Evolutionary conservation across 257 asterid genomes (phyloP).

Genomic region (Coffea canephora): DNA sequence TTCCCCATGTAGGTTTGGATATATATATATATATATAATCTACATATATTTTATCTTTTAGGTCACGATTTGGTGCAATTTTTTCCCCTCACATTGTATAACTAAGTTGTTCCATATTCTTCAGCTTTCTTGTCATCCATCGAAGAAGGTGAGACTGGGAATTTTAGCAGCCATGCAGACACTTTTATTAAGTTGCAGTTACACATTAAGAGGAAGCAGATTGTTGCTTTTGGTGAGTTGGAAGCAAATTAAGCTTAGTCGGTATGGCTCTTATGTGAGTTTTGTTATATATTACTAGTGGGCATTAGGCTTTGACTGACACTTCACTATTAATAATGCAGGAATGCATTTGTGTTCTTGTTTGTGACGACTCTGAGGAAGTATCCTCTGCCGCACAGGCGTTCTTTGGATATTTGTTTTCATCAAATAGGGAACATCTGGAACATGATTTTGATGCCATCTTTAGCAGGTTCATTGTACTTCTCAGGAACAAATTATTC

Average conservation of each 20-base stretch:
- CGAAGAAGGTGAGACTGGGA: constrained; percentile 68
- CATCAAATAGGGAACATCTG: constrained; percentile 45
- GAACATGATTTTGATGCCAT: constrained; percentile 55
- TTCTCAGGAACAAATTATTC: constrained; percentile 14
- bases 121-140: constrained; percentile 85
- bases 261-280: background rate
- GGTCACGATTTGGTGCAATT: background rate
- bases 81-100: constrained; percentile 1
- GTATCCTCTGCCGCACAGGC: constrained; percentile 69
- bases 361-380: constrained; percentile 76
- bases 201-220: constrained; percentile 75
- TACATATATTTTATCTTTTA: background rate
- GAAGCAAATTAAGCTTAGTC: constrained; percentile 23
- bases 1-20: constrained; percentile 69
- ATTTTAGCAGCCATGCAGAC: constrained; percentile 59
- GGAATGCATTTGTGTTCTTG: constrained; percentile 78
- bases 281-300: background rate
- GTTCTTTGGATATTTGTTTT: constrained; percentile 43
- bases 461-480: constrained; percentile 56
- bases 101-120: constrained; percentile 16
- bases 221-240: constrained; percentile 83
- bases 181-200: constrained; percentile 60
- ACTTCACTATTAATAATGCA: constrained; percentile 35
- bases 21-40: too few species aligned
- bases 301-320: background rate